phyloP scores from a whole-genome alignment of 2,329 filamentous ascomycete genomes.

The Sporothrix protearum region DNA sequence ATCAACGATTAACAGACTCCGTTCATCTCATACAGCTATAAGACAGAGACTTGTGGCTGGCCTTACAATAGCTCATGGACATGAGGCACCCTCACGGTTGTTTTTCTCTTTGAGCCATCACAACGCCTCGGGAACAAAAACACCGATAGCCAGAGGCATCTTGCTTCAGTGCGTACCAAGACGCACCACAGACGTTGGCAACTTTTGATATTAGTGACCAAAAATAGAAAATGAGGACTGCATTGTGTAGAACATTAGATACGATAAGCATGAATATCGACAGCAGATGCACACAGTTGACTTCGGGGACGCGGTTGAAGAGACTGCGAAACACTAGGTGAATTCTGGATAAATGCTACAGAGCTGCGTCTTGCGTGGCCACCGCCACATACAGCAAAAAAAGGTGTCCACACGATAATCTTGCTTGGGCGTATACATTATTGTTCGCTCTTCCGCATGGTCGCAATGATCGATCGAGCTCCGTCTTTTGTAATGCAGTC shows the following conservation, averaged over 20 bases:
- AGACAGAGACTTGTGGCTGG: background rate
- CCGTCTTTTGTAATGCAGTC: background rate
- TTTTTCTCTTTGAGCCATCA: background rate
- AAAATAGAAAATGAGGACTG: background rate
- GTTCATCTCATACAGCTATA: background rate
- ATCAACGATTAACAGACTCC: background rate
- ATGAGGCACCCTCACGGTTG: background rate
- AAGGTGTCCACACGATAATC: background rate
- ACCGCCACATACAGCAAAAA: background rate
- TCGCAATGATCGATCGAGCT: background rate
- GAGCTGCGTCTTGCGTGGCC: background rate
- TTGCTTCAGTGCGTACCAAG: background rate
- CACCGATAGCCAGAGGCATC: background rate
- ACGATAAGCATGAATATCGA: background rate
- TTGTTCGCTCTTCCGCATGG: background rate
- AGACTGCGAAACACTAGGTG: background rate
- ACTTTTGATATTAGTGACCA: background rate
- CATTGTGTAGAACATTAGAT: background rate
- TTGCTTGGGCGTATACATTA: background rate
- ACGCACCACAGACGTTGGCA: background rate
- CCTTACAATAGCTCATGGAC: background rate
- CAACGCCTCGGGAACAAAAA: background rate
- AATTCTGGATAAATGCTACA: slow-evolving; percentile 10
- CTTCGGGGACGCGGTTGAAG: background rate
- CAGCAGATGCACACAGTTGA: background rate